A percentile compares a stretch with the other conserved stretches of the same genome.
phyloP scores from a whole-genome alignment of 78 protist species.

The Emiliania huxleyi region DNA sequence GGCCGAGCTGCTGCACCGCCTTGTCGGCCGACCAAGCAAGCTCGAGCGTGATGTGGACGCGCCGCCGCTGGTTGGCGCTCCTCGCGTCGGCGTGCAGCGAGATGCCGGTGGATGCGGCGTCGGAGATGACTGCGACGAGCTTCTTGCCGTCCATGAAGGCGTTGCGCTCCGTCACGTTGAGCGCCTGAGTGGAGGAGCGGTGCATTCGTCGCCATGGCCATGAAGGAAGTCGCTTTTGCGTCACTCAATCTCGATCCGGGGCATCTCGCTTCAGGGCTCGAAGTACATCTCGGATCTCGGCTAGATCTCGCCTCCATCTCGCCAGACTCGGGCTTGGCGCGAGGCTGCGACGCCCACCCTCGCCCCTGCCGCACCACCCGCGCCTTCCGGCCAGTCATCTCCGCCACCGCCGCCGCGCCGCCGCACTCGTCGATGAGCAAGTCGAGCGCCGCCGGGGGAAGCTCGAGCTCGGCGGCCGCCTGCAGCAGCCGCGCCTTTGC shows the following conservation, averaged over 20 bases:
- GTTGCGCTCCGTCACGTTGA: background rate
- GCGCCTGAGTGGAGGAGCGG: too few relatives aligned
- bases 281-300: too few relatives aligned
- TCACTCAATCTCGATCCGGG: too few relatives aligned
- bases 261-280: too few relatives aligned
- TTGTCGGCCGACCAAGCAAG: constrained; percentile 40
- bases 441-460: constrained; percentile 5
- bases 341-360: background rate
- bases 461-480: background rate
- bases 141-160: background rate
- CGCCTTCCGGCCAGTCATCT: constrained; percentile 15
- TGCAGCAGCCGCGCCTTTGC: background rate
- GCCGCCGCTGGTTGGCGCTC: background rate
- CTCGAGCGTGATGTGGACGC: constrained; percentile 27
- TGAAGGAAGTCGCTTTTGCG: too few relatives aligned
- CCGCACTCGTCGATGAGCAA: background rate
- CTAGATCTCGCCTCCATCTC: constrained; percentile 7
- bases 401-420: background rate
- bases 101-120: constrained; percentile 11
- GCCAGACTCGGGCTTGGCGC: background rate
- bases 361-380: background rate
- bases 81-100: background rate
- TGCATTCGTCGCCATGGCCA: too few relatives aligned
- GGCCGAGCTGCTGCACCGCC: constrained; percentile 32
- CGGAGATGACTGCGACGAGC: background rate